These are phyloP conservation scores for Lantana camara DNA, from an alignment of 257 asterid species.

Conservation along the genomic window DNA sequence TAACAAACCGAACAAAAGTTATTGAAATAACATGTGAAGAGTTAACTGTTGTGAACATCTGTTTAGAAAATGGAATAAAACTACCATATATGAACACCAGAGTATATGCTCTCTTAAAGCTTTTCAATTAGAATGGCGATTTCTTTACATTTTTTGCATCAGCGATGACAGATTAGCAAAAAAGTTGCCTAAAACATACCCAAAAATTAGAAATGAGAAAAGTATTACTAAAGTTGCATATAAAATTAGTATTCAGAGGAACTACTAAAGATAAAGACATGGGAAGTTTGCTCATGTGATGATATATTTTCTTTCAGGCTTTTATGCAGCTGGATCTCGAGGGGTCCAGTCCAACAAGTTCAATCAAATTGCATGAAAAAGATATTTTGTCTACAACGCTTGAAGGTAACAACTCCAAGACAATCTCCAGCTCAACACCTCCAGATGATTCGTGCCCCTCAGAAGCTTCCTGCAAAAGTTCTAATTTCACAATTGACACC, in stretches of 20 bases:
- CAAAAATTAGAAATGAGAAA: too few species aligned
- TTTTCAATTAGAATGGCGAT: too few species aligned
- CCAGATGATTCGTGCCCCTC: slow-evolving; percentile 28
- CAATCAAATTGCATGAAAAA: slow-evolving; percentile 26
- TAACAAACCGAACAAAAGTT: slow-evolving; percentile 2
- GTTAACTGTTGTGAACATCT: too few species aligned
- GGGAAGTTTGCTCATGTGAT: not conserved
- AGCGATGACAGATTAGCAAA: too few species aligned
- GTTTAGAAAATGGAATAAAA: too few species aligned
- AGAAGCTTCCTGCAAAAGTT: slow-evolving; percentile 27
- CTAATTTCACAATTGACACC: slow-evolving; percentile 25
- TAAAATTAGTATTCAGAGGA: too few species aligned
- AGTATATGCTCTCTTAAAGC: too few species aligned
- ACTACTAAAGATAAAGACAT: too few species aligned
- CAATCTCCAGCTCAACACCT: slow-evolving; percentile 32
- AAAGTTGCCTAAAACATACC: too few species aligned
- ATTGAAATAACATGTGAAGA: not conserved
- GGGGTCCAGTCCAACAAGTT: slow-evolving; percentile 27
- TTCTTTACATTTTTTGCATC: too few species aligned
- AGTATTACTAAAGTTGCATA: too few species aligned
- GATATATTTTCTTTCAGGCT: slow-evolving; percentile 45
- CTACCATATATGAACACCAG: too few species aligned
- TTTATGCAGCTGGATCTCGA: slow-evolving; percentile 47
- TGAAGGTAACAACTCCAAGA: slow-evolving; percentile 35
- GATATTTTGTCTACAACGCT: slow-evolving; percentile 36